Conservation (phyloP, 768 basidiomycete species). For the Pholiota conissans region DNA sequence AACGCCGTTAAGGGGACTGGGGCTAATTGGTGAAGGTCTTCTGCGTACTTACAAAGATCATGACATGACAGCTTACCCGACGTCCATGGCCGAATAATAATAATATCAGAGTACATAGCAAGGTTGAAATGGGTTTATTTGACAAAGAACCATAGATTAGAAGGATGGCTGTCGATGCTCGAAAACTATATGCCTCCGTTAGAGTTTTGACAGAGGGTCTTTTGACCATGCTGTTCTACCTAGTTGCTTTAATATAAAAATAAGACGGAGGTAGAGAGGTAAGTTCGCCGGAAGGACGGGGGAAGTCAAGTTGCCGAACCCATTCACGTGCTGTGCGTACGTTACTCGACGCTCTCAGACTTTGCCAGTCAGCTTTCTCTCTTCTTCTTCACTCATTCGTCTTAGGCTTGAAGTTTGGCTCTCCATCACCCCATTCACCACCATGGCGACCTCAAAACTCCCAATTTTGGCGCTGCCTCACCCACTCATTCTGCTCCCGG, state of each 20-base stretch:
- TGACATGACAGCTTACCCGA: not conserved
- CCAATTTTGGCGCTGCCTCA: conserved; percentile 69
- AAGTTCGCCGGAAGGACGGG: conserved; percentile 1
- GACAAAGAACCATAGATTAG: not conserved
- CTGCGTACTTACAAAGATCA: no score
- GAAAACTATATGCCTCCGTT: not conserved
- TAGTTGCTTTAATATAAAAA: not conserved
- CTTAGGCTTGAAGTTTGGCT: not conserved
- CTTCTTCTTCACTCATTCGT: not conserved
- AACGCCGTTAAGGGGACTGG: no score
- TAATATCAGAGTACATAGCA: not conserved
- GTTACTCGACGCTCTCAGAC: not conserved
- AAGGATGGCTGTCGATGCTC: not conserved
- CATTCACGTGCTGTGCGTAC: conserved; percentile 7
- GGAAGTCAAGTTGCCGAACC: conserved; percentile 1
- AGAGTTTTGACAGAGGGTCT: not conserved
- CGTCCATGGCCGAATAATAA: not conserved
- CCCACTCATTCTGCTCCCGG: conserved; percentile 76
- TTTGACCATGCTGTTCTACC: not conserved
- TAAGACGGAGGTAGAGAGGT: conserved; percentile 7
- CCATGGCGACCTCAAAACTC: conserved; percentile 51
- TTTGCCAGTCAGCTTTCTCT: no score
- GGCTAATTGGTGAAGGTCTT: no score
- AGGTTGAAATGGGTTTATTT: no score
- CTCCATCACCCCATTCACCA: not conserved